Conservation (phyloP, 2,329 filamentous ascomycete genomes). For the Xylariaceae sp. region DNA sequence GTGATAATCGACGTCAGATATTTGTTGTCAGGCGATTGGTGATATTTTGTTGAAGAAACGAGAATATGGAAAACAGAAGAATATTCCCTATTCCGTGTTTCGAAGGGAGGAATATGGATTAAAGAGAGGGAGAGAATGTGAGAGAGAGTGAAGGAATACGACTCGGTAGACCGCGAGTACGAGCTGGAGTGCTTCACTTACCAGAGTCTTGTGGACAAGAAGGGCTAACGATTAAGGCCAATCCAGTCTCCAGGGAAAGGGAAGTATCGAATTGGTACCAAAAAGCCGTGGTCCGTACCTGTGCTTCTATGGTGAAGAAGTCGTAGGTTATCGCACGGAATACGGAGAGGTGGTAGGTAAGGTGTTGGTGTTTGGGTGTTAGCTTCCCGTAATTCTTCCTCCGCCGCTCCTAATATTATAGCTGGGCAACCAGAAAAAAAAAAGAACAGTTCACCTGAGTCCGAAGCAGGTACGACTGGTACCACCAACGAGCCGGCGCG, state of each 20-base stretch:
- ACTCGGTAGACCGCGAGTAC: no score
- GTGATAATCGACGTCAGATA: background rate
- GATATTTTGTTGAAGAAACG: background rate
- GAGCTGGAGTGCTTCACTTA: no score
- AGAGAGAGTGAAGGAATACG: no score
- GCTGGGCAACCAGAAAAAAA: background rate
- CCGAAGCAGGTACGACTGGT: background rate
- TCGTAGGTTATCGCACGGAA: background rate
- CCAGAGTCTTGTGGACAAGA: no score
- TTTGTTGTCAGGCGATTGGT: background rate
- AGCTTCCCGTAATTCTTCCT: background rate
- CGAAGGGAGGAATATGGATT: no score
- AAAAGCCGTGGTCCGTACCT: no score
- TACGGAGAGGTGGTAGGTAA: background rate
- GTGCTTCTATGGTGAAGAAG: no score
- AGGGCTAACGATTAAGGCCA: no score
- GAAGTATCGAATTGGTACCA: no score
- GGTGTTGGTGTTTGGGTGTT: background rate
- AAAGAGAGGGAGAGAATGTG: no score
- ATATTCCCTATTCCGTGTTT: background rate
- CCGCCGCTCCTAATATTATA: slow-evolving; percentile 1
- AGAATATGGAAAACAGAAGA: background rate
- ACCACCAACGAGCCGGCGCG: background rate
- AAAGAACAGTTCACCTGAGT: background rate
- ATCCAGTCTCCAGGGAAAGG: no score